Evolutionary conservation across 2,329 filamentous ascomycete genomes (phyloP), one percentile per base, ranked within the genome.

Genomic region (Penicillium sp.): DNA sequence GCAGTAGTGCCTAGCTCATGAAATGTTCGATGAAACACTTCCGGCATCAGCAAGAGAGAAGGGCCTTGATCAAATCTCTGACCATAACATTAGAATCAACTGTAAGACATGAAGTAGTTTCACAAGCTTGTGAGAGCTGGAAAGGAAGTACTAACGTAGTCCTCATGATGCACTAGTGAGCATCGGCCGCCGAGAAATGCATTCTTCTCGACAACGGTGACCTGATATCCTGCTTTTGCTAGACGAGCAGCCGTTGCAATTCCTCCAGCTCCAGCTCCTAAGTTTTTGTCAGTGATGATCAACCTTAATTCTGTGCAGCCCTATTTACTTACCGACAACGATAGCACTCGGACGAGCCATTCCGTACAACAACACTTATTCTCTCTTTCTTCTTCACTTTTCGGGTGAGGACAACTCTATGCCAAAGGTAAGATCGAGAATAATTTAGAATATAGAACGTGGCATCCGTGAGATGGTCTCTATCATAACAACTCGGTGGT

Each of bases 131-230:
- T 49, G 24, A 49, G 46, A 3, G 44, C 5, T 31, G 16, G 14
- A 9, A 16, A 49, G n/a, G 37, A 27, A 19, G 10, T 27, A 56
- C 75, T 50, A 68, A 81, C 85, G 72, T 87, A 86, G 55, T 84
- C 86, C 50, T 84, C 76, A 59, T 84, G 77, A 54, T 84, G 77
- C 39, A 91, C 81, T 27, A 91, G 75, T 46, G 85, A 89, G 75
- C 89, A 92, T 55, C 89, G 81, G 4, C 89, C 89, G 47, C 89
- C 89, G 0, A 86, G 87, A 71, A 89, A 90, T 57, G 78, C 77
- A 69, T 92, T 91, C 79, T 91, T 91, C 74, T 92, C 89, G n/a
- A 92, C 76, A 1, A 92, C 87, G 0, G 88, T 91, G n/a, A 92
- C 89, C 36, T 81, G 73, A 71, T 88, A 87, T 40, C 89, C 89